phyloP scores from a whole-genome alignment of 2,329 filamentous ascomycete genomes.

The Chalara sp. region DNA sequence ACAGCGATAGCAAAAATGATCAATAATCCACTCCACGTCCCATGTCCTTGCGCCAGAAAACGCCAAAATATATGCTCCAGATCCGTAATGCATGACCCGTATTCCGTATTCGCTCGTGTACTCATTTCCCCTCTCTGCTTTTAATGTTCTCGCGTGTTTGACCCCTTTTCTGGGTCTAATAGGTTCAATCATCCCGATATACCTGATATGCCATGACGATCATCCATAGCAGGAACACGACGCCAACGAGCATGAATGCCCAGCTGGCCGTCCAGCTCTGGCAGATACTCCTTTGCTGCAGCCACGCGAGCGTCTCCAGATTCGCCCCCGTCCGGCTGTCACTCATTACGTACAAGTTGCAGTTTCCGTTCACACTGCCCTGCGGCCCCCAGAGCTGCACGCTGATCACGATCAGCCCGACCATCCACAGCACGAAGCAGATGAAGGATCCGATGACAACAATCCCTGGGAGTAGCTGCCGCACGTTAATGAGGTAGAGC shows the following conservation, averaged over 20 bases:
- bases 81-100: too few species aligned
- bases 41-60: too few species aligned
- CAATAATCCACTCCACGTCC: too few species aligned
- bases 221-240: conserved; percentile 58
- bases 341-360: conserved; percentile 50
- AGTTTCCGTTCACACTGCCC: conserved; percentile 52
- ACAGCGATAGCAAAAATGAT: too few species aligned
- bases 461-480: conserved; percentile 56
- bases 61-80: too few species aligned
- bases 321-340: conserved; percentile 43
- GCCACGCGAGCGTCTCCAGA: conserved; percentile 52
- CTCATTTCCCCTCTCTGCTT: too few species aligned
- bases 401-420: conserved; percentile 54
- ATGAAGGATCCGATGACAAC: conserved; percentile 60
- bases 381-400: conserved; percentile 57
- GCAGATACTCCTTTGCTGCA: conserved; percentile 59
- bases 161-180: too few species aligned
- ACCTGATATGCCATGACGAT: conserved; percentile 63
- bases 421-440: conserved; percentile 61
- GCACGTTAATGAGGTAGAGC: conserved; percentile 54
- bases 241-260: conserved; percentile 53
- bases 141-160: too few species aligned
- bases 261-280: conserved; percentile 61
- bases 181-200: conserved; percentile 23
- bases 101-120: too few species aligned